Percentiles rank a stretch among this genome's conserved stretches.
Conservation (phyloP, 148 eudicot genomes). For the Camellia granthamiana region DNA sequence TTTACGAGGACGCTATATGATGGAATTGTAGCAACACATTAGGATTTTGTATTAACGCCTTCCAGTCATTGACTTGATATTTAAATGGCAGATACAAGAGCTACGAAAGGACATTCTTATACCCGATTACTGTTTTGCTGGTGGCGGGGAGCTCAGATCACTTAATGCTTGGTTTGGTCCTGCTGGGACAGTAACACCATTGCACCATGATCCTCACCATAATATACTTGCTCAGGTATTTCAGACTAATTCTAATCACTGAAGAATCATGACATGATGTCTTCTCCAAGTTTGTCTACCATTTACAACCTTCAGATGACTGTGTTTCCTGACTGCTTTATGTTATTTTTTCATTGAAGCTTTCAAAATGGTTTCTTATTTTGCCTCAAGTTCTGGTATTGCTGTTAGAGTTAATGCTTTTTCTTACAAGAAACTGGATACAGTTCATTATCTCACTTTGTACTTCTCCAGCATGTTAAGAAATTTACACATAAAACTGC, state of each 20-base stretch:
- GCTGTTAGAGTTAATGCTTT: background rate
- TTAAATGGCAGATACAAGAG: conserved; percentile 79
- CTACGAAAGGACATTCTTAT: conserved; percentile 71
- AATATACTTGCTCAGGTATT: conserved; percentile 95
- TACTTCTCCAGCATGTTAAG: background rate
- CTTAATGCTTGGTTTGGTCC: conserved; percentile 99
- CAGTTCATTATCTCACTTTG: background rate
- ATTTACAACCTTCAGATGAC: background rate
- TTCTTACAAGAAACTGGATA: background rate
- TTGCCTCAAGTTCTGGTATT: background rate
- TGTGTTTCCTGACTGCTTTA: background rate
- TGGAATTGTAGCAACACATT: conserved; percentile 18
- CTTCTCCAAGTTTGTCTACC: background rate
- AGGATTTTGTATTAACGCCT: conserved; percentile 10
- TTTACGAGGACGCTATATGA: conserved; percentile 15
- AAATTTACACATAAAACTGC: background rate
- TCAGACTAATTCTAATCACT: background rate
- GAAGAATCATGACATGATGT: background rate
- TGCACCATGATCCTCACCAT: conserved; percentile 98
- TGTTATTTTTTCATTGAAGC: background rate
- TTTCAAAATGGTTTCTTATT: background rate
- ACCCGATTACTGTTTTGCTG: conserved; percentile 94
- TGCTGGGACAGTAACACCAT: conserved; percentile 89
- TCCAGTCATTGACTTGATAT: conserved; percentile 32
- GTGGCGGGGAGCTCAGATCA: conserved; percentile 83